Percentiles rank a stretch among this genome's conserved stretches.
phyloP scores from a whole-genome alignment of 305 asterid species.

The Solanum hybrid region DNA sequence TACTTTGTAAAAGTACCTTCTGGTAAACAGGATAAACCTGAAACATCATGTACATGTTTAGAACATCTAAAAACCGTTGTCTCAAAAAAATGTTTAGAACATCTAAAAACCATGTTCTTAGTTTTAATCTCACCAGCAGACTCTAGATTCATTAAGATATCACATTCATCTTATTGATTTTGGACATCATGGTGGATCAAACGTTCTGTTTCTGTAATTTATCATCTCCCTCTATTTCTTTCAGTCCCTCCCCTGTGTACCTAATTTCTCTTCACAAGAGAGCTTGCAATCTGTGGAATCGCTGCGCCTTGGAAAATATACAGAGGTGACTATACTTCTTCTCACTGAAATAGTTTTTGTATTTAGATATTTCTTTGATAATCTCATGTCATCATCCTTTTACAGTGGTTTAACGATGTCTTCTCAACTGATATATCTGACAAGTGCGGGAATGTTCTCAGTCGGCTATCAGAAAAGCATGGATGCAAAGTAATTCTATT shows the following conservation, averaged over 20 bases:
- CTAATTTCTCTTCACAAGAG: slow-evolving; percentile 51
- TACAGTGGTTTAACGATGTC: slow-evolving; percentile 98
- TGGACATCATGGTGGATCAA: background rate
- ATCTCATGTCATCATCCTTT: slow-evolving; percentile 1
- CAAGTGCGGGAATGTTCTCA: slow-evolving; percentile 77
- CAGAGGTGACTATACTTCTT: slow-evolving; percentile 49
- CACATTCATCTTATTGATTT: background rate
- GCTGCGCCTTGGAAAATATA: slow-evolving; percentile 71
- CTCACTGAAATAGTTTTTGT: background rate
- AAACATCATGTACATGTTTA: background rate
- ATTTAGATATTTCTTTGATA: background rate
- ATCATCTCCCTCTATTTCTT: slow-evolving; percentile 11
- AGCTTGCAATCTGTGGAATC: slow-evolving; percentile 42
- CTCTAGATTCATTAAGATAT: background rate
- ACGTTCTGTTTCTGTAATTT: background rate
- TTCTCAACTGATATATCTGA: slow-evolving; percentile 73
- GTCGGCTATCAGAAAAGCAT: slow-evolving; percentile 53
- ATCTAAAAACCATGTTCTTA: background rate
- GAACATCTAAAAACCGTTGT: background rate
- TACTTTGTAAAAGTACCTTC: background rate
- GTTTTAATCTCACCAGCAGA: background rate
- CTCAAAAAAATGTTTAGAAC: background rate
- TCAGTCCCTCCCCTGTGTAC: slow-evolving; percentile 82
- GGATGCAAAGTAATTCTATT: slow-evolving; percentile 65
- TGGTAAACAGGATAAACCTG: background rate